Base-by-base conservation (phyloP, 2,329 filamentous ascomycete species). In the Elsinoe arachidis region DNA sequence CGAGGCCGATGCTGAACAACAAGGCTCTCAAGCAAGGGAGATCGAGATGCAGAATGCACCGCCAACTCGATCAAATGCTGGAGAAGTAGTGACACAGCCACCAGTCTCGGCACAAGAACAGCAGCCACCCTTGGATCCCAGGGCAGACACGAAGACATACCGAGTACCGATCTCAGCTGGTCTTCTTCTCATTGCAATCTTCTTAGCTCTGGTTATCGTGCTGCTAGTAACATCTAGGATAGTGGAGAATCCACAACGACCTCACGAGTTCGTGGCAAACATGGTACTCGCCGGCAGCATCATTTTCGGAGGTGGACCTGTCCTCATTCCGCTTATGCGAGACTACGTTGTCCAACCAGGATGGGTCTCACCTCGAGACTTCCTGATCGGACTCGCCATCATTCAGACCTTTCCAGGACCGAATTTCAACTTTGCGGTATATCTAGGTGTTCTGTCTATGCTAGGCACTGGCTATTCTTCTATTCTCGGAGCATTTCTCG, bases 231-330 rank as follows among this genome's bases (percentile, higher is more conserved):
- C 76, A 67, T 69, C 76, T 65, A 60, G 69, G 71, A 49, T 71
- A 1, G 51, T 78, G 10, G 58, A 69, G 0, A 41, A 65, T 9
- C 70, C 70, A 0, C 74, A 80, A 0, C 69, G 82, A 0, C 69
- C 78, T 0, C 82, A 82, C 62, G 74, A 78, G 49, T 76, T 90
- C 21, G 89, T 90, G 63, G 76, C 84, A 5, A 89, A 87, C 67
- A 80, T 90, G 71, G 88, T 85, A 64, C 81, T 90, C 0, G 86
- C 86, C 0, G 86, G 86, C 0, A 89, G 85, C 1, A 75, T 76
- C 60, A 76, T 76, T 60, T 76, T 76, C 62, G 74, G 73, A 26
- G 74, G 73, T 35, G 73, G 73, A 0, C 74, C 74, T 4, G 74
- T 76, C 19, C 73, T 76, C 0, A 75, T 76, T 51, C 74, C 73